A percentile compares a stretch with the other conserved stretches of the same genome.
Conservation (phyloP, 208 protist species). For the Trypanosoma boissoni region DNA sequence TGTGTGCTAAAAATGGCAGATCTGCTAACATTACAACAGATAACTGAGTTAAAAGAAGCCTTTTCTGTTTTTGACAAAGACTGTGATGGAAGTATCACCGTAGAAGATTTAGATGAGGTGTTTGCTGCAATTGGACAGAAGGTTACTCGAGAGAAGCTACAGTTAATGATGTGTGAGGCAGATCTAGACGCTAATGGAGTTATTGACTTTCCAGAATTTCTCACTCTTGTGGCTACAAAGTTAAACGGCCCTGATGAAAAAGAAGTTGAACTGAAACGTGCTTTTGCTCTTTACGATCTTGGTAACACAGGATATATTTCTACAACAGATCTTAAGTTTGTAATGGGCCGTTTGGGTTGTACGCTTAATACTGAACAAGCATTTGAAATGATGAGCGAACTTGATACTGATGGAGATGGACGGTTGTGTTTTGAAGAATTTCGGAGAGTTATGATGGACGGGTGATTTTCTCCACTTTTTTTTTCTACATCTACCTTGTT, state of each 20-base stretch:
- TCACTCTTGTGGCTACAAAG: slow-evolving; percentile 88
- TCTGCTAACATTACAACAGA: slow-evolving; percentile 97
- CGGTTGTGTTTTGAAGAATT: slow-evolving; percentile 89
- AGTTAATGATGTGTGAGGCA: slow-evolving; percentile 96
- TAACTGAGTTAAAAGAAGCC: slow-evolving; percentile 99
- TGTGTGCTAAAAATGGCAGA: slow-evolving; percentile 87
- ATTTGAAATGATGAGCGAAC: slow-evolving; percentile 92
- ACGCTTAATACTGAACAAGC: slow-evolving; percentile 87
- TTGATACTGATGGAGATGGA: slow-evolving; percentile 87
- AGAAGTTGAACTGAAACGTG: slow-evolving; percentile 89
- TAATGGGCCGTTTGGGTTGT: slow-evolving; percentile 93
- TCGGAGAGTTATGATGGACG: slow-evolving; percentile 71
- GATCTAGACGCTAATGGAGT: slow-evolving; percentile 97
- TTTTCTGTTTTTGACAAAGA: slow-evolving; percentile 99
- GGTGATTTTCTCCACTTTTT: slow-evolving; percentile 18
- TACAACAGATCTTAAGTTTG: slow-evolving; percentile 84
- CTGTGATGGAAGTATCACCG: slow-evolving; percentile 97
- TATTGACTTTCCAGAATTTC: slow-evolving; percentile 98
- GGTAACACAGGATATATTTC: slow-evolving; percentile 94
- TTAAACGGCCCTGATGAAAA: slow-evolving; percentile 90
- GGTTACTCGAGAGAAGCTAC: slow-evolving; percentile 89
- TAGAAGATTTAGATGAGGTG: slow-evolving; percentile 98
- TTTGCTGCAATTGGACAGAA: slow-evolving; percentile 99
- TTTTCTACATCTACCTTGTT: slow-evolving; percentile 1
- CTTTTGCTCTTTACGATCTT: slow-evolving; percentile 94